Conservation (phyloP, 106 monocot species). For the Dendrobium officinale region DNA sequence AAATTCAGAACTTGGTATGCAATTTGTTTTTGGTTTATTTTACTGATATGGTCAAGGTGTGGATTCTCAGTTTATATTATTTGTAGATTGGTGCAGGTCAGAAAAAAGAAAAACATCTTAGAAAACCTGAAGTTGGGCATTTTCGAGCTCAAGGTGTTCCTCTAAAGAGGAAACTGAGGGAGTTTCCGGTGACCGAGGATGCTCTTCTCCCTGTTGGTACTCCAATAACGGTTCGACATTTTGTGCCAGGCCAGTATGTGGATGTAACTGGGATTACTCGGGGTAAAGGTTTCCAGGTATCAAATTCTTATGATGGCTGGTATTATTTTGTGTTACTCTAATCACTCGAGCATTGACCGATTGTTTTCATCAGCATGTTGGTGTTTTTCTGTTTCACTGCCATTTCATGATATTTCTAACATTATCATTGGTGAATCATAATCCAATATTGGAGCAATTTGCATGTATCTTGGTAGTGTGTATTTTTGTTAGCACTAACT, state of each 20-base stretch:
- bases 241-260: slow-evolving; percentile 86
- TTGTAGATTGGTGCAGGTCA: slow-evolving; percentile 83
- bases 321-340: background rate
- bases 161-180: slow-evolving; percentile 84
- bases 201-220: slow-evolving; percentile 95
- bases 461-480: background rate
- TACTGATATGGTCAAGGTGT: background rate
- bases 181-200: slow-evolving; percentile 96
- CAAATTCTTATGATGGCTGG: background rate
- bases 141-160: slow-evolving; percentile 84
- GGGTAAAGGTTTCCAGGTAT: slow-evolving; percentile 97
- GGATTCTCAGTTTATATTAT: background rate
- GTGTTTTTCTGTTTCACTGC: background rate
- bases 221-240: slow-evolving; percentile 82
- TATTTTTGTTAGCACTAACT: background rate
- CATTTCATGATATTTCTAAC: background rate
- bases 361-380: background rate
- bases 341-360: background rate
- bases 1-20: background rate
- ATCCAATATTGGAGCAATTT: background rate
- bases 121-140: slow-evolving; percentile 86
- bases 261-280: slow-evolving; percentile 85
- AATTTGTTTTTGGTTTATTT: background rate
- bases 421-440: background rate
- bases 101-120: slow-evolving; percentile 94